Evolutionary conservation across 495 filamentous ascomycete genomes (phyloP).

Genomic region (Hypomontagnella submonticulosa): DNA sequence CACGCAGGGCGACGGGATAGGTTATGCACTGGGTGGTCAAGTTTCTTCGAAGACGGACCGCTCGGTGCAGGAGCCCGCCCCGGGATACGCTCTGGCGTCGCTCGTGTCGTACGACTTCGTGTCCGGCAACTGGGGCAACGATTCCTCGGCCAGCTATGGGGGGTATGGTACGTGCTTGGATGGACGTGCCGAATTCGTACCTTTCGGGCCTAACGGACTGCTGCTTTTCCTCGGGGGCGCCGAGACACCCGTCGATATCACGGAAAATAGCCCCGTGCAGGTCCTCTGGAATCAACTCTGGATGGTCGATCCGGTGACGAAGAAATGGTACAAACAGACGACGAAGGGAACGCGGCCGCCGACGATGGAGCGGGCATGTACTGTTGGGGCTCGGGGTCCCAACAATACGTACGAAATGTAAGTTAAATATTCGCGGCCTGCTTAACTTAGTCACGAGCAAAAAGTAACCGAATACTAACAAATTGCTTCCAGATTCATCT

Average conservation of each 20-base stretch:
- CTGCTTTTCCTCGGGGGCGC: slow-evolving; percentile 52
- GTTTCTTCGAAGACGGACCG: slow-evolving; percentile 41
- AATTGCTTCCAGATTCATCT: slow-evolving; percentile 48
- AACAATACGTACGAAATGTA: slow-evolving; percentile 54
- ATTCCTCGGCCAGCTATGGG: slow-evolving; percentile 39
- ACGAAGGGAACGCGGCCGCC: slow-evolving; percentile 45
- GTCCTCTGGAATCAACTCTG: slow-evolving; percentile 42
- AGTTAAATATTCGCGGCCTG: background rate
- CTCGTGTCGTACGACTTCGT: slow-evolving; percentile 51
- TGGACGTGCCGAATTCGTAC: slow-evolving; percentile 47
- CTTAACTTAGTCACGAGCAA: background rate
- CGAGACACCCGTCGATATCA: slow-evolving; percentile 34
- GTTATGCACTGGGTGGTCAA: slow-evolving; percentile 49
- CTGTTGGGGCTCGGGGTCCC: slow-evolving; percentile 44
- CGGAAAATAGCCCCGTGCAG: slow-evolving; percentile 28
- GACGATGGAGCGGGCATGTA: slow-evolving; percentile 40
- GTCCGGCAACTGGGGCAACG: slow-evolving; percentile 48
- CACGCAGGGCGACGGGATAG: slow-evolving; percentile 28
- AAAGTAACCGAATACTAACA: slow-evolving; percentile 10
- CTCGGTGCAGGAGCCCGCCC: slow-evolving; percentile 32
- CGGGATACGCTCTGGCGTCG: slow-evolving; percentile 43
- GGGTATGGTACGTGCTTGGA: slow-evolving; percentile 47
- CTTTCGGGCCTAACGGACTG: slow-evolving; percentile 51
- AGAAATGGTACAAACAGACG: slow-evolving; percentile 48
- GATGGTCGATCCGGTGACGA: slow-evolving; percentile 53